Conservation (phyloP, 129 eudicot species). For the Pulicaria dysenterica region DNA sequence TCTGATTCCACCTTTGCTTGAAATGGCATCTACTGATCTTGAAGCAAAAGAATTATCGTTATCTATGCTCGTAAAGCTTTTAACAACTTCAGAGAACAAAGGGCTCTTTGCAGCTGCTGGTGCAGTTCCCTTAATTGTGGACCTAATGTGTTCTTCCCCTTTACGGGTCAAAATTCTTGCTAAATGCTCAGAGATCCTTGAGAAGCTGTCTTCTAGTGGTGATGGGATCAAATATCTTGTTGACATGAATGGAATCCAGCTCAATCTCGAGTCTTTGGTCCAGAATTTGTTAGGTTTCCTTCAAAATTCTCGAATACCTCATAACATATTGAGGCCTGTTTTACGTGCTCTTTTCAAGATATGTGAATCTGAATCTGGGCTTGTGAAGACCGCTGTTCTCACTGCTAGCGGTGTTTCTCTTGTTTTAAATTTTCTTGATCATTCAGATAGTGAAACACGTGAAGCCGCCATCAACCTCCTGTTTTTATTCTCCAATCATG, state of each 20-base stretch:
- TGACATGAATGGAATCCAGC: constrained; percentile 35
- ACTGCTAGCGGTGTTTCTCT: constrained; percentile 56
- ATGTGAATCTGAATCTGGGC: constrained; percentile 49
- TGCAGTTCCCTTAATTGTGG: constrained; percentile 46
- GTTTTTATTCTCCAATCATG: constrained; percentile 66
- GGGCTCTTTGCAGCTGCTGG: constrained; percentile 44
- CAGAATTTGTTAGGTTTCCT: constrained; percentile 41
- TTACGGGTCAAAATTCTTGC: constrained; percentile 35
- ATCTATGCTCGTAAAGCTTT: constrained; percentile 48
- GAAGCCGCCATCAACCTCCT: constrained; percentile 65
- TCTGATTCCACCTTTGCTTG: constrained; percentile 52
- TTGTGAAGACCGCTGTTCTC: constrained; percentile 62
- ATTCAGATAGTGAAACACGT: constrained; percentile 53
- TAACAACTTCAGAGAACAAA: constrained; percentile 45
- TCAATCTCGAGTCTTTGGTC: constrained; percentile 41
- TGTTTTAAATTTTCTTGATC: constrained; percentile 56
- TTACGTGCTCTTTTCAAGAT: constrained; percentile 53
- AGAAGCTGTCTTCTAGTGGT: constrained; percentile 55
- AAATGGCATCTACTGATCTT: constrained; percentile 57
- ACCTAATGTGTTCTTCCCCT: constrained; percentile 43
- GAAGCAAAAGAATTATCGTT: constrained; percentile 64
- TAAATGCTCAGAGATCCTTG: constrained; percentile 57
- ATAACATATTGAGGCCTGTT: constrained; percentile 45
- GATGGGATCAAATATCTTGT: constrained; percentile 62
- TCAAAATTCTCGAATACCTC: constrained; percentile 40